Evolutionary conservation across 192 early-diverging fungal species (phyloP), one percentile per base, ranked within the genome.

Genomic region (Linnemannia zychae): DNA sequence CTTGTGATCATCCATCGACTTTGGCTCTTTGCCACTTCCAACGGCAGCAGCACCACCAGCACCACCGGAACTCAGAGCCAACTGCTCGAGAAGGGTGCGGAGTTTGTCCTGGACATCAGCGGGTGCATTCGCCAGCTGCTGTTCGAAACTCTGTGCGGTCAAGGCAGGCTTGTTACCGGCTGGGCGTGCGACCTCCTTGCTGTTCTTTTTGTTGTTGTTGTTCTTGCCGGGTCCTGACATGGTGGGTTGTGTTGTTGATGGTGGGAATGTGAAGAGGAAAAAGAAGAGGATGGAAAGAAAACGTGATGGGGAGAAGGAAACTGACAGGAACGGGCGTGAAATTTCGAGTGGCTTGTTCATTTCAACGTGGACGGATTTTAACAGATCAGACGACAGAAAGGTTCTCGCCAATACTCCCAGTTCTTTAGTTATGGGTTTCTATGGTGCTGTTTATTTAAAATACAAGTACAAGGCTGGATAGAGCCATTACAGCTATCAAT

Each of bases 1-100:
- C 90, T 97, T 94, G 90, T 98, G 95, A 36, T 92, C 89, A 5
- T 82, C 83, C 77, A 88, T 89, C 22, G 89, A 89, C 71, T 91
- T 91, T 50, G 83, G 83, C 11, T 72, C 83, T 46, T 87, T 86
- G 57, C 79, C 81, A 12, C 75, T 69, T 0, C 36, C 18, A 16
- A 71, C 48, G 33, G 76, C 75, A 24, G 67, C 28, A 48, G 69
- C 49, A 71, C 75, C 77, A 17, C 37, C 66, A 15, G 50, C 67
- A 13, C 17, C 76, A 53, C 60, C 63, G 9, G 69, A 63, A 46
- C n/a, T 53, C 5, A 85, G 70, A 6, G 83, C 74, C 78, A 85
- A 76, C 40, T 79, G 77, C 37, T 85, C 77, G 20, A 85, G 74
- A 5, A 85, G 63, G 4, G 70, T 72, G 34, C 83, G 77, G 31